Evolutionary conservation across 2,329 filamentous ascomycete genomes (phyloP).

Genomic region (Arthrobotrys musiformis): DNA sequence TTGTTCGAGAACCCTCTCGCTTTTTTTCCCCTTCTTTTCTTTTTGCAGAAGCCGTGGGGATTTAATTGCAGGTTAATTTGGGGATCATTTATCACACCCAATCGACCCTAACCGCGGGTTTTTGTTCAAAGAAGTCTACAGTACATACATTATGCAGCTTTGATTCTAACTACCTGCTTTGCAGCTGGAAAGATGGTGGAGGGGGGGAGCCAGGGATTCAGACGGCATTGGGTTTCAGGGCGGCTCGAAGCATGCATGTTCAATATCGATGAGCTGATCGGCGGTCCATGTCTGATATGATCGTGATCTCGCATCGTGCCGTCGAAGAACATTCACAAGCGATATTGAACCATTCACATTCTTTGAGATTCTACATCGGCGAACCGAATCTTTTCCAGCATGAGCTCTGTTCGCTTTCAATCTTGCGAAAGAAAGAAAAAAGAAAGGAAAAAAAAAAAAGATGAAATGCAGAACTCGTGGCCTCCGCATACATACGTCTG

Average conservation of each 20-base stretch:
- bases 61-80: too few relatives aligned
- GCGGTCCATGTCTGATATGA: not conserved
- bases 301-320: not conserved
- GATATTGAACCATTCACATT: not conserved
- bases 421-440: too few relatives aligned
- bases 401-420: too few relatives aligned
- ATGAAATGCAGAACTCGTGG: too few relatives aligned
- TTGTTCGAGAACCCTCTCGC: constrained; percentile 3
- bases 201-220: constrained; percentile 7
- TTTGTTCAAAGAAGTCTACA: too few relatives aligned
- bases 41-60: too few relatives aligned
- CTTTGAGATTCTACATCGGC: constrained; percentile 7
- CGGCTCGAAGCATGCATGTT: too few relatives aligned
- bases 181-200: not conserved
- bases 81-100: too few relatives aligned
- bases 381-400: not conserved
- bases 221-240: not conserved
- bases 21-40: not conserved
- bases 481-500: constrained; percentile 12
- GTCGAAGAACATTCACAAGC: too few relatives aligned
- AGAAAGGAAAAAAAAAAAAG: not conserved
- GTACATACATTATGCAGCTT: too few relatives aligned
- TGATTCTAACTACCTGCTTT: too few relatives aligned
- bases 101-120: not conserved
- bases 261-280: not conserved